A percentile compares a stretch with the other conserved stretches of the same genome.
Conservation (phyloP, 2,329 filamentous ascomycete species). For the Aspergillus japonicus region DNA sequence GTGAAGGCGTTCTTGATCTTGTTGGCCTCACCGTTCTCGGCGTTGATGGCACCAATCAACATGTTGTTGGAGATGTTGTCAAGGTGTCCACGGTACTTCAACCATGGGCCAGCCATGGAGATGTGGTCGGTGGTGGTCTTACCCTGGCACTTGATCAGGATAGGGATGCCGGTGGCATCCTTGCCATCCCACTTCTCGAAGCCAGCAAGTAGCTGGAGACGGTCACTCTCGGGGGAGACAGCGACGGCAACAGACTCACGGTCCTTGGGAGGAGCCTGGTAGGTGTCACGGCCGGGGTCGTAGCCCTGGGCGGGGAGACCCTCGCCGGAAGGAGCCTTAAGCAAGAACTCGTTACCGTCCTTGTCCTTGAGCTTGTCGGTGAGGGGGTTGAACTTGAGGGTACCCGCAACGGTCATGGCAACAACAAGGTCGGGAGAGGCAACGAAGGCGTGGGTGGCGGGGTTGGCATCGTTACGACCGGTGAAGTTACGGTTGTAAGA, state of each 20-base stretch:
- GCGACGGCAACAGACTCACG: constrained; percentile 71
- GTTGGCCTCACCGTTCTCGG: constrained; percentile 94
- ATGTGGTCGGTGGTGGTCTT: constrained; percentile 98
- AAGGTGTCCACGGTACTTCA: constrained; percentile 97
- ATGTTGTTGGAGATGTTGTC: constrained; percentile 99
- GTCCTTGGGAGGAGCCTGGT: constrained; percentile 88
- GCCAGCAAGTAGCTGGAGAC: constrained; percentile 85
- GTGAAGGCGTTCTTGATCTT: constrained; percentile 90
- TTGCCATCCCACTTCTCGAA: constrained; percentile 91
- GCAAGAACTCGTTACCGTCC: constrained; percentile 93
- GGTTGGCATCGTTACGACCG: constrained; percentile 94
- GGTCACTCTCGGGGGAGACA: constrained; percentile 85
- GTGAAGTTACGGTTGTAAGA: constrained; percentile 99
- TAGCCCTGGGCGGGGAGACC: constrained; percentile 80
- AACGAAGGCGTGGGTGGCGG: constrained; percentile 89
- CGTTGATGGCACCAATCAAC: constrained; percentile 96
- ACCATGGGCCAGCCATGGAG: constrained; percentile 94
- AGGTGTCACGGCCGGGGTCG: constrained; percentile 88
- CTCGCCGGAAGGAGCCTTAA: constrained; percentile 74
- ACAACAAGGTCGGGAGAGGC: constrained; percentile 88
- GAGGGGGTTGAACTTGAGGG: constrained; percentile 90
- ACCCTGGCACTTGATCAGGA: constrained; percentile 93
- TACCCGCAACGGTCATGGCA: constrained; percentile 78
- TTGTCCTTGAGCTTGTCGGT: constrained; percentile 90
- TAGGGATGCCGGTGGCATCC: constrained; percentile 78